Conservation (phyloP, 1,284 basidiomycete genomes). For the Ceratobasidium sp. region DNA sequence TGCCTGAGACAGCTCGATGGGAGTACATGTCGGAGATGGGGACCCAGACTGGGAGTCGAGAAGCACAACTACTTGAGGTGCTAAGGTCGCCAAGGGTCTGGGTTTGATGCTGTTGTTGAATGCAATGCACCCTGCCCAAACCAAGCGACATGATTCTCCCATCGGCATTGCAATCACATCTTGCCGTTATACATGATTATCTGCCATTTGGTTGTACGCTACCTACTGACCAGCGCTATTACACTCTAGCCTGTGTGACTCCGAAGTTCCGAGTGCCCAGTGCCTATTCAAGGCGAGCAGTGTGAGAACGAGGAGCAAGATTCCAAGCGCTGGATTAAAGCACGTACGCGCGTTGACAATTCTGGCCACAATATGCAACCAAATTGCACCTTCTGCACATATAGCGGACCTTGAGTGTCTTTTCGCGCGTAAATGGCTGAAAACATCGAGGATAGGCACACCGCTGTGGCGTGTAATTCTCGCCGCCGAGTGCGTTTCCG, state of each 20-base stretch:
- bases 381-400: conserved; percentile 1
- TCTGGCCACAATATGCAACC: neutral
- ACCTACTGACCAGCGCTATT: neutral
- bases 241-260: conserved; percentile 6
- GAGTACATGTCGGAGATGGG: conserved; percentile 92
- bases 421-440: neutral
- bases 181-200: too few species aligned
- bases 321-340: neutral
- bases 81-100: conserved; percentile 79
- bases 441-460: conserved; percentile 19
- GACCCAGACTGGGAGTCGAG: conserved; percentile 73
- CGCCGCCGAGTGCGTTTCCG: neutral
- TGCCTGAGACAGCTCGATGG: conserved; percentile 93
- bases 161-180: too few species aligned
- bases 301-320: neutral
- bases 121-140: too few species aligned
- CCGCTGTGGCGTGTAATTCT: neutral
- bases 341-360: conserved; percentile 12
- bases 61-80: conserved; percentile 77
- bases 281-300: neutral
- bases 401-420: conserved; percentile 3
- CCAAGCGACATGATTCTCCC: too few species aligned
- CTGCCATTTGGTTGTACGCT: too few species aligned
- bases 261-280: conserved; percentile 7
- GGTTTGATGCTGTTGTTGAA: conserved; percentile 59